These are phyloP conservation scores for Ottelia alismoides DNA, from an alignment of 106 monocot species.

Conservation along the genomic window DNA sequence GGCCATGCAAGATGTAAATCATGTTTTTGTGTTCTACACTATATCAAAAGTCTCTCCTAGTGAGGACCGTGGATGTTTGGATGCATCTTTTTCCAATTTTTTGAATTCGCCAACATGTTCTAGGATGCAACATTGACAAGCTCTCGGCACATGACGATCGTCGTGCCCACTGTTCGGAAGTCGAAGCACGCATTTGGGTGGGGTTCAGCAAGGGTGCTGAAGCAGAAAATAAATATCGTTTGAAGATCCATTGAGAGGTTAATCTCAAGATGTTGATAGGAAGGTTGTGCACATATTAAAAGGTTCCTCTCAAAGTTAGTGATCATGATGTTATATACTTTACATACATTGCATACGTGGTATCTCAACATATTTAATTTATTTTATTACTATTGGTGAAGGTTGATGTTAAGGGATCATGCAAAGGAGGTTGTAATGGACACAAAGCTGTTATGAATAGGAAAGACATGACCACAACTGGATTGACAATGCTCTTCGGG, in stretches of 20 bases:
- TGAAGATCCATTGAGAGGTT: constrained; percentile 11
- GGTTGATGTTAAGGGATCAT: constrained; percentile 12
- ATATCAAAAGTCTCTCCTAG: constrained; percentile 8
- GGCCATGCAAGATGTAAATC: constrained; percentile 23
- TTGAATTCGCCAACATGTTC: constrained; percentile 21
- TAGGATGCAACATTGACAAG: constrained; percentile 23
- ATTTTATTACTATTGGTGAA: too few relatives aligned
- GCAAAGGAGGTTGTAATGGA: constrained; percentile 31
- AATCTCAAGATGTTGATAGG: constrained; percentile 12
- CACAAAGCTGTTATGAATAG: constrained; percentile 61
- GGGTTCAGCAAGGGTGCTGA: constrained; percentile 16
- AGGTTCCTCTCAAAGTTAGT: constrained; percentile 43
- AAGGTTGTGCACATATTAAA: not conserved
- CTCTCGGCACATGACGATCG: constrained; percentile 10
- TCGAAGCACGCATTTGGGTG: constrained; percentile 16
- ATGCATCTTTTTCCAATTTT: not conserved
- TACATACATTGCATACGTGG: too few relatives aligned
- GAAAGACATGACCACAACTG: too few relatives aligned
- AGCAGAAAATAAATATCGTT: constrained; percentile 14
- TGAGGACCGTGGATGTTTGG: constrained; percentile 5
- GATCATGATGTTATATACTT: too few relatives aligned
- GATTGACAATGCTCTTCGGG: too few relatives aligned
- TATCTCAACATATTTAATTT: too few relatives aligned
- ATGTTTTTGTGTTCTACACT: constrained; percentile 8
- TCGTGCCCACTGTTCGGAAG: constrained; percentile 23